Evolutionary conservation across 2,329 filamentous ascomycete species (phyloP), one percentile per base, ranked within the genome.

Genomic region (Clonostachys rosea): DNA sequence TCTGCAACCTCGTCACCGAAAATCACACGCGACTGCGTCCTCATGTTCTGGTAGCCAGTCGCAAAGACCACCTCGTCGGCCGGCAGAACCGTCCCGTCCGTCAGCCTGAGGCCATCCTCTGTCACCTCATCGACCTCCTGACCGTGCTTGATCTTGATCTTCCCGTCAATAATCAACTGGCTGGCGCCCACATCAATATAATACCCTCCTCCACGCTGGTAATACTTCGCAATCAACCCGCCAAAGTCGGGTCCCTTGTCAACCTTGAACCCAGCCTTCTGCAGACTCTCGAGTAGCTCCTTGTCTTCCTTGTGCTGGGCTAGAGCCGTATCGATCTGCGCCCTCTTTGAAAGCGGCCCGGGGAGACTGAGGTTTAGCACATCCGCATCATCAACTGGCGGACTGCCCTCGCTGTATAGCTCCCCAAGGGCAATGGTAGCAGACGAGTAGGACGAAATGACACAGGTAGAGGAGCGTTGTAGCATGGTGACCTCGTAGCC

Each of bases 401-500:
- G 84, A 0, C 76, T 73, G n/a, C 62, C 64, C 47, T 82, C 76
- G 1, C 61, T 61, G 56, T 75, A 79, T 2, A 80, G 52, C 0
- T 73, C 73, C 43, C 73, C 75, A 6, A 87, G 62, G 2, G 70
- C 65, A 18, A 84, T 73, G 0, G 80, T 69, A 3, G 71, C 66
- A 6, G 80, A 71, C 2, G 75, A 68, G 11, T 73, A 62, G 7
- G 78, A 80, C 0, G 80, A 78, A 0, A 87, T 69, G 4, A 89
- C 82, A 46, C 76, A 79, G 0, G 86, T 88, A 9, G 75, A 78
- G 1, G 78, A 81, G 4, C 86, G 76, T 62, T 89, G 86, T 0
- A 89, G 74, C 61, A 89, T 83, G 0, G 85, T 89, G 2, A 87
- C 78, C 4, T 79, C 69, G 51, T 83, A 83, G 0, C 85, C 86